phyloP scores from a whole-genome alignment of 495 filamentous ascomycete species.

The Penicillium pancosmium region DNA sequence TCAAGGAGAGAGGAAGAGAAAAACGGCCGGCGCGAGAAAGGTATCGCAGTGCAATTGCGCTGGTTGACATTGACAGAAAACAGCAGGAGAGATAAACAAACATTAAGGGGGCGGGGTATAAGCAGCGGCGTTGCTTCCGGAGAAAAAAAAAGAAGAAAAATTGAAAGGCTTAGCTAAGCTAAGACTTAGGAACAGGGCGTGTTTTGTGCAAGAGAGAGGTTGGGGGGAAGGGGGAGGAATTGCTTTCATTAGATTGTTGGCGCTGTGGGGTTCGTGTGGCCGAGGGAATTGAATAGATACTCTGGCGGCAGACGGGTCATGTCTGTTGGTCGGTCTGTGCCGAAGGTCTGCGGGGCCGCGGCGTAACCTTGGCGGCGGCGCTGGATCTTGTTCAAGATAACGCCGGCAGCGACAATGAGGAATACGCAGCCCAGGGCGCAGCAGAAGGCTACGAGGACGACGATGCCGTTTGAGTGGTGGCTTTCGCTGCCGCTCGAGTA shows the following conservation, averaged over 20 bases:
- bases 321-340: slow-evolving; percentile 69
- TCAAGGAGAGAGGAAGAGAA: slow-evolving; percentile 8
- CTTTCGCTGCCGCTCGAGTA: slow-evolving; percentile 58
- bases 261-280: slow-evolving; percentile 41
- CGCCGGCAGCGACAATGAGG: slow-evolving; percentile 81
- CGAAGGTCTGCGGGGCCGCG: slow-evolving; percentile 72
- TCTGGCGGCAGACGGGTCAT: slow-evolving; percentile 81
- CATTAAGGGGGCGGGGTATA: slow-evolving; percentile 42
- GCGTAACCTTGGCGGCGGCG: slow-evolving; percentile 85
- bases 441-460: slow-evolving; percentile 90
- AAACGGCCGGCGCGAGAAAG: slow-evolving; percentile 22
- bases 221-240: slow-evolving; percentile 5
- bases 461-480: slow-evolving; percentile 77
- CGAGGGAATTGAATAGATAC: slow-evolving; percentile 67
- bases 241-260: slow-evolving; percentile 39
- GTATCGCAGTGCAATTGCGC: slow-evolving; percentile 6
- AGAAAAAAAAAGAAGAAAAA: slow-evolving; percentile 14
- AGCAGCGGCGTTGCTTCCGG: slow-evolving; percentile 32
- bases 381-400: slow-evolving; percentile 81
- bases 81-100: slow-evolving; percentile 23
- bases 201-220: slow-evolving; percentile 18
- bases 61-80: slow-evolving; percentile 8
- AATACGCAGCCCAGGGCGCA: slow-evolving; percentile 86
- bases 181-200: slow-evolving; percentile 31
- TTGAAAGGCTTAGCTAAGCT: slow-evolving; percentile 14